Evolutionary conservation across 2,329 filamentous ascomycete genomes (phyloP), one percentile per base, ranked within the genome.

Genomic region (Chaetomiaceae sp.): DNA sequence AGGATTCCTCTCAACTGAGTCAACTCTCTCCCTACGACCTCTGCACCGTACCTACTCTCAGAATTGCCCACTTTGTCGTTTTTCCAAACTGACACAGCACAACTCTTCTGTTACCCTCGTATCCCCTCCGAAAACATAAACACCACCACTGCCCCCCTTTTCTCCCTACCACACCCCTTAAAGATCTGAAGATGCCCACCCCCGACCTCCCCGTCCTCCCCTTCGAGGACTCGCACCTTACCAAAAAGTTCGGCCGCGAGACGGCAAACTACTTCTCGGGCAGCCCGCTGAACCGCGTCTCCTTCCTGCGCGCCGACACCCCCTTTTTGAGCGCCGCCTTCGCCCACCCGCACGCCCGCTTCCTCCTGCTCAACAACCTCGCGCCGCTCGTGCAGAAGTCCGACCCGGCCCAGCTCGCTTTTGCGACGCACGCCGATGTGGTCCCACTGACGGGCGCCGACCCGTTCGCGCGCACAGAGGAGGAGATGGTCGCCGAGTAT

Each of bases 211-310:
- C 77, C 50, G 68, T 73, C 59, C 68, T 75, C 50, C 68, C 73
- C 48, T 68, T 73, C 67, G 71, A 76, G 68, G 69, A 74, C 67
- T 81, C 78, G 12, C 89, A 89, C 82, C 74, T 93, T 62, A 81
- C 83, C 60, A 76, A 81, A 53, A 88, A 85, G 65, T 92, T 90
- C 69, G 88, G 88, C 68, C 83, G 80, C 59, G 88, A 92, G 69
- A 75, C 88, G 55, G 79, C 85, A 65, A 93, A 92, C 70, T 93
- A 93, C 78, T 93, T 91, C 70, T 82, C 86, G 44, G 86, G 87
- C 59, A 85, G 81, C 48, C 86, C 84, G 6, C 70, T 92, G 51
- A 92, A 93, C 72, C 83, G 88, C 40, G 78, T 91, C 41, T 88
- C 86, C 14, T 93, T 92, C 69, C 74, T 93, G 21, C 83, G 88